These are phyloP conservation scores for Naganishia albida DNA, from an alignment of 1,284 basidiomycete species.

Conservation along the genomic window DNA sequence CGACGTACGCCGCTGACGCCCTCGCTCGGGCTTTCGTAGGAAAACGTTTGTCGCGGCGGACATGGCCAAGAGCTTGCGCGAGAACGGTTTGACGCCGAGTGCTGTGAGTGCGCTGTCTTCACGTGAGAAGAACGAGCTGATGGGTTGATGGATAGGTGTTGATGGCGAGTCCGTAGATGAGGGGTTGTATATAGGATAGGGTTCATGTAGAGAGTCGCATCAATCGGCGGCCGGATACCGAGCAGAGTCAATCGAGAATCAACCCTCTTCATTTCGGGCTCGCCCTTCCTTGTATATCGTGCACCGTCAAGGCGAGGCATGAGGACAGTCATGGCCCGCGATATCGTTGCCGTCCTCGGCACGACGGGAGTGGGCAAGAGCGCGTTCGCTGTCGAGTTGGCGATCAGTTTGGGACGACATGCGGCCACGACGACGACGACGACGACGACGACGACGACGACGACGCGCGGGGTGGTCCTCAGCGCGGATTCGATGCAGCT, in stretches of 20 bases:
- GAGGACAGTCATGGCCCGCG: slow-evolving; percentile 26
- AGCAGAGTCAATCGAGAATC: no score
- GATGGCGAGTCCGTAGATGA: slow-evolving; percentile 15
- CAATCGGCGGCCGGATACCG: no score
- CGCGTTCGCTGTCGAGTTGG: slow-evolving; percentile 81
- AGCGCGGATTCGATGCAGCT: slow-evolving; percentile 99
- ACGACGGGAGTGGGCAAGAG: slow-evolving; percentile 98
- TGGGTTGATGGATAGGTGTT: not conserved
- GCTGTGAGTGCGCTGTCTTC: slow-evolving; percentile 40
- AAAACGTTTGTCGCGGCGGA: slow-evolving; percentile 50
- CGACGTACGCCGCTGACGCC: no score
- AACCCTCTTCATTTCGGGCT: no score
- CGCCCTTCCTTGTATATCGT: no score
- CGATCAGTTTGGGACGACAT: not conserved
- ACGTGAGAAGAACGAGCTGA: not conserved
- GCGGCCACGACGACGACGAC: slow-evolving; percentile 50
- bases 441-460: not conserved
- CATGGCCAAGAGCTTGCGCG: slow-evolving; percentile 50
- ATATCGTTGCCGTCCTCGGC: slow-evolving; percentile 74
- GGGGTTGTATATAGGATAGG: no score
- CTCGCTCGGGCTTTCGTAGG: no score
- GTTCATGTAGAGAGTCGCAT: no score
- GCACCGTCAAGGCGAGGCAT: no score
- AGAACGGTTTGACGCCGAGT: slow-evolving; percentile 53
- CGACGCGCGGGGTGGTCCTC: slow-evolving; percentile 60